Base-by-base conservation (phyloP, 495 filamentous ascomycete genomes). In the Tuber aestivum region DNA sequence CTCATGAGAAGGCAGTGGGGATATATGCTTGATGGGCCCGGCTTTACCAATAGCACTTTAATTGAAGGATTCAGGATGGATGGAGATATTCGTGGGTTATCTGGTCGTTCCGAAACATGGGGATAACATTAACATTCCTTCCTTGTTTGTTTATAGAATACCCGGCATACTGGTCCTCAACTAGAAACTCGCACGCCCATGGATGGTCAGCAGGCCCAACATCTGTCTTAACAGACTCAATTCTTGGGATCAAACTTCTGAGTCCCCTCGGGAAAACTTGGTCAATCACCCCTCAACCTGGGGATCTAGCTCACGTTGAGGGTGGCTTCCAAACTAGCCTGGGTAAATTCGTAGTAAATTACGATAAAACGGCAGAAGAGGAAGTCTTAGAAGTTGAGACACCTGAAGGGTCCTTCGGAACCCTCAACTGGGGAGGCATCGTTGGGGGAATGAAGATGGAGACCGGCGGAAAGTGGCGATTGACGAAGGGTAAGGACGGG, bases 131-230 rank as follows among this genome's bases (percentile, higher is more conserved):
- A 18, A 65, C 56, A 35, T 12, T 18, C 50, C 10, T 32, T 32
- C 9, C 10, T 18, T 65, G 12, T 50, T 50, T n/a, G 27, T 56
- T 56, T 10, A n/a, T 32, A 65, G 87, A 88, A 56, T 91, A 92
- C 80, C 86, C 88, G 6, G 86, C 88, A 0, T 90, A 90, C 80
- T 82, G 76, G 50, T 86, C 86, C 73, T 84, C 86, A 44, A 83
- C 88, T 10, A 84, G 88, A 9, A 86, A 88, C 38, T 86, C 84
- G 21, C 89, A 91, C 75, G 87, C 89, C 0, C 90, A 91, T 77
- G 89, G 89, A 0, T 91, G 89, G 89, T 85, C 87, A 0, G 85
- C 87, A 7, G 88, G 89, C 16, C 89, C 89, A 6, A 91, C 89
- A 12, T 86, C 85, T 14, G 85, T 86, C 16, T 82, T 92, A 42